Evolutionary conservation across 495 filamentous ascomycete species (phyloP), one percentile per base, ranked within the genome.

Genomic region (Poronia punctata): DNA sequence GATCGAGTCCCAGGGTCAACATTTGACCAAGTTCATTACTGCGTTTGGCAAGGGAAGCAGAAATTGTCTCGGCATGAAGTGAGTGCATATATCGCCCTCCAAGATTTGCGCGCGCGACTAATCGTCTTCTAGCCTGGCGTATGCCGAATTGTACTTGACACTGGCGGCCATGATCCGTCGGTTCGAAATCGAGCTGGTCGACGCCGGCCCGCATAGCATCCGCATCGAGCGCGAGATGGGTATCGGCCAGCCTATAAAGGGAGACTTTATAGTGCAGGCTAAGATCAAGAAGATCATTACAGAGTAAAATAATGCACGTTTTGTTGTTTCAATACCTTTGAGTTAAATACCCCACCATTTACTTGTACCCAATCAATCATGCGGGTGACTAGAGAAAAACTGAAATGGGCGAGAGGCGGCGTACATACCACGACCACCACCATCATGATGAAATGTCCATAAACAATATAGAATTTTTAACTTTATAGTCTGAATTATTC

Each of bases 61-160:
- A 23, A 1, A 9, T 2, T 33, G 38, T 22, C 15, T 41, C 1
- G 38, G 38, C 6, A 24, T 41, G 12, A 33, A 41, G 38, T 41
- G n/a, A 9, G 30, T 19, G n/a, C n/a, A n/a, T n/a, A n/a, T n/a
- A n/a, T n/a, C n/a, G n/a, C n/a, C n/a, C n/a, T n/a, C n/a, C n/a
- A n/a, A n/a, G n/a, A n/a, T n/a, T n/a, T n/a, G n/a, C n/a, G n/a
- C n/a, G n/a, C n/a, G n/a, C n/a, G n/a, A n/a, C n/a, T n/a, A n/a
- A n/a, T n/a, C n/a, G n/a, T n/a, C 33, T 32, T 16, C 9, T 26
- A 43, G 40, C 8, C 15, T 43, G 15, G 39, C 39, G 3, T 35
- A 5, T 10, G 39, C 26, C 17, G 39, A 43, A 24, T 9, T 43
- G 20, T 33, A 35, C 14, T 20, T 43, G 39, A 30, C 48, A 11